Base-by-base conservation (phyloP, 2,329 filamentous ascomycete species). In the Ceratocystis ficicola region DNA sequence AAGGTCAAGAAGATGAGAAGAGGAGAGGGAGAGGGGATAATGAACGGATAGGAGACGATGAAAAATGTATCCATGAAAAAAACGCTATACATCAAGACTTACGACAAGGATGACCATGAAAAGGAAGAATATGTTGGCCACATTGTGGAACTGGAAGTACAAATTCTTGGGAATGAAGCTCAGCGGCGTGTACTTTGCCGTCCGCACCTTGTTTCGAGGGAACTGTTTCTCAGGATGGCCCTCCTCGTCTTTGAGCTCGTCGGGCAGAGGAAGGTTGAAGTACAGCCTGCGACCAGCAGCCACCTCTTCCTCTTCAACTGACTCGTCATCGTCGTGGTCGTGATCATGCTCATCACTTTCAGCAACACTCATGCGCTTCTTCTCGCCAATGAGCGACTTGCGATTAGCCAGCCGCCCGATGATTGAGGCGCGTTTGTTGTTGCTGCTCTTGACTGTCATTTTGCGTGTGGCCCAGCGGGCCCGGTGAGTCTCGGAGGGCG, bases 71-170 rank as follows among this genome's bases (percentile, higher is more conserved):
- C 1, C 8, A 36, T 36, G 3, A 2, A 36, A 36, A 41, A 15
- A 12, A 12, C 1, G 10, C 3, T 15, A 41, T 10, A 41, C 36
- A 15, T 15, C 25, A 46, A 57, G 62, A 74, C 92, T 81, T 86
- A 97, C 94, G 72, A 87, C 86, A 68, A 99, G 83, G 73, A 99
- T 95, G 74, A 96, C 92, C 72, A 93, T 83, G 77, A 97, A 96
- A 71, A 97, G 80, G 82, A 99, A 99, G 78, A 97, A 99, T 65
- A 97, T 87, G 75, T 99, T 99, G 73, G 94, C 94, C 72, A 99
- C 88, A 73, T 97, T 97, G 77, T 99, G 93, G 74, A 99, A 97
- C 76, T 99, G 95, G 70, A 95, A 90, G 85, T 87, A 99, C 73
- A 99, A 74, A 76, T 99, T 97, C 79, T 97, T 97, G 15, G 94